Evolutionary conservation across 768 basidiomycete species (phyloP), one percentile per base, ranked within the genome.

Genomic region (Tricholoma saponaceum): DNA sequence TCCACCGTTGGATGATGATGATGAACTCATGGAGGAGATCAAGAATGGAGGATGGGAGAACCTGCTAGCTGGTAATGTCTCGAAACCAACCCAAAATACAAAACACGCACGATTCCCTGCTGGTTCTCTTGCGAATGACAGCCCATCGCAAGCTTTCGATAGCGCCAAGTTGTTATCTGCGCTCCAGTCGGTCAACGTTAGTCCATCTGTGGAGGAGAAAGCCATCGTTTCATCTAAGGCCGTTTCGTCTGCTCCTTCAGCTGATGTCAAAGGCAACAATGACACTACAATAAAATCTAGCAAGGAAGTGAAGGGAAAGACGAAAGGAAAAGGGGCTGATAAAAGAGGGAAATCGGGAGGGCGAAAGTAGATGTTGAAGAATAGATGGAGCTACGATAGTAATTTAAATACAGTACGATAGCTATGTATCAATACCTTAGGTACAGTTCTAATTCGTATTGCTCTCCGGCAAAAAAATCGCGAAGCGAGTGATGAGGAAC

Each of bases 1-100:
- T 44, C 63, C 66, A 8, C 58, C 60, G 13, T 55, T 63, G 59
- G 64, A 67, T 56, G 69, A 72, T 18, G 69, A 72, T 18, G 70
- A 65, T 6, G 65, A 68, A 60, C 60, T 70, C 30, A 62, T 69
- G 35, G 67, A 68, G 49, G 65, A 67, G 14, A 54, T 60, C 47
- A 59, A 60, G 58, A 64, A 60, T 20, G 64, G 66, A 23, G 58
- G 62, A 41, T 58, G 57, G 55, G 58, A 60, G 20, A 57, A 51
- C 54, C 43, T 60, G 37, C 12, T 60, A 13, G 46, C 32, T 41
- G 37, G 49, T 18, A 52, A 41, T 43, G 13, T 32, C 22, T 25
- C 59, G 7, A 47, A 60, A 54, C 22, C 41, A 25, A 33, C 49
- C 13, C 55, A 51, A 51, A 51, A 39, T 4, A 28, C 50, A 32